Percentiles rank a stretch among this genome's conserved stretches.
These are phyloP conservation scores for Thecaphora thlaspeos DNA, from an alignment of 1,284 basidiomycete species.

Conservation along the genomic window DNA sequence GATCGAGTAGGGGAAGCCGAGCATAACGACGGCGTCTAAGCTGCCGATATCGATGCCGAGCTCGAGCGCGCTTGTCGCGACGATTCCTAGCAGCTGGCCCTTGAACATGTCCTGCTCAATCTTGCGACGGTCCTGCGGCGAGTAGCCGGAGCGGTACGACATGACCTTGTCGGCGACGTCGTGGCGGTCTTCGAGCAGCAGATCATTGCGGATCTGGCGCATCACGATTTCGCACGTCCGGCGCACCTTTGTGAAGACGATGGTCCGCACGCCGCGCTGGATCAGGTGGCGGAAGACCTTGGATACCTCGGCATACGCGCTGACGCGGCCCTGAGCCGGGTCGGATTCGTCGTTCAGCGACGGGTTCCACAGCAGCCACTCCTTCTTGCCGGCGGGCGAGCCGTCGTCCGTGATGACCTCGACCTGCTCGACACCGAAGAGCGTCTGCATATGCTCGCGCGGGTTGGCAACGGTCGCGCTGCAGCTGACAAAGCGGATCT, in stretches of 20 bases:
- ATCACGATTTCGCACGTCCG: constrained; percentile 80
- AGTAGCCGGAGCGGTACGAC: constrained; percentile 79
- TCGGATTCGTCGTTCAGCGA: constrained; percentile 67
- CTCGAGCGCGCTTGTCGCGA: constrained; percentile 88
- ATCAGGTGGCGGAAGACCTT: constrained; percentile 76
- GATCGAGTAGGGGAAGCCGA: constrained; percentile 72
- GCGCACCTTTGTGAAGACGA: constrained; percentile 84
- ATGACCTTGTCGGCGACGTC: constrained; percentile 77
- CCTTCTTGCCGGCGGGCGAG: constrained; percentile 76
- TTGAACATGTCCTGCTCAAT: constrained; percentile 85
- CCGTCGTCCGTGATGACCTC: constrained; percentile 77
- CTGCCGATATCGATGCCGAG: constrained; percentile 86
- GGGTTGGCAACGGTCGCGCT: constrained; percentile 85
- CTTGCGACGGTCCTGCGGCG: constrained; percentile 69
- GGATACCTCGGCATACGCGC: constrained; percentile 72
- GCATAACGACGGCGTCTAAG: constrained; percentile 83
- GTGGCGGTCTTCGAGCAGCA: constrained; percentile 72
- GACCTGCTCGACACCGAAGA: constrained; percentile 65
- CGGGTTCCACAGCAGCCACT: constrained; percentile 62
- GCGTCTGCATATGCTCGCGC: constrained; percentile 46
- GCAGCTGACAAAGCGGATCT: constrained; percentile 74
- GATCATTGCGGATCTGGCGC: constrained; percentile 72
- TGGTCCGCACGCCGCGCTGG: constrained; percentile 75
- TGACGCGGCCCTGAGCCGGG: constrained; percentile 65
- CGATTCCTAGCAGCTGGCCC: constrained; percentile 74